Evolutionary conservation across 305 asterid genomes (phyloP), one percentile per base, ranked within the genome.

Genomic region (Lippia alba): DNA sequence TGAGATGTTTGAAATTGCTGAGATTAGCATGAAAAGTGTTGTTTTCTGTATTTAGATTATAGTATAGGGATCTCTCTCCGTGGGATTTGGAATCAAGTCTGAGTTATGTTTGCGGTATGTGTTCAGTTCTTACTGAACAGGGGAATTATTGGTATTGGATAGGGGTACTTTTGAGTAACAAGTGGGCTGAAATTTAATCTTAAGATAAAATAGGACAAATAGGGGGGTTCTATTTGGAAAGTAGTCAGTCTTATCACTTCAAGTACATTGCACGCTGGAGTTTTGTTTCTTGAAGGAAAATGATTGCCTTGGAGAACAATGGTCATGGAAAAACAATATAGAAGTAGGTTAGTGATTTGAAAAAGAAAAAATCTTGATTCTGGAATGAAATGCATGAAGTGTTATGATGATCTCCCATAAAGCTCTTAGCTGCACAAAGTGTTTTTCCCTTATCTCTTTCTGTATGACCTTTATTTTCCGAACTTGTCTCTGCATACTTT

Each of bases 181-280:
- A 18, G 30, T 60, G 67, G 55, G 17, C 12, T 54, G 60, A 46
- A 18, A 66, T 53, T 16, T 75, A 64, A 30, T 41, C 15, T 34
- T 34, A 34, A 34, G 4, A 6, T 34, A 34, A 40, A 58, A 17
- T 7, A 18, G 56, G 61, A 34, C 49, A 36, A 16, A n/a, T 70
- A 40, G 3, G 54, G 54, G 16, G n/a, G n/a, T n/a, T 57, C 55
- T 48, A 32, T 34, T 41, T 30, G 39, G 64, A 50, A 12, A 61
- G 58, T 71, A 59, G 24, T 67, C 46, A 58, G 14, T 69, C 46
- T 33, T 75, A 20, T 61, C 18, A 12, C 10, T 69, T 14, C 41
- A 17, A 67, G 53, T 61, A 16, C 56, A 49, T 33, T 49, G 53
- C 16, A 7, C 7, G 30, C 56, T 51, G 56, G 56, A 17, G 56